These are phyloP conservation scores for Kodamaea sp. DNA, from an alignment of 1,139 yeast species.

Conservation along the genomic window DNA sequence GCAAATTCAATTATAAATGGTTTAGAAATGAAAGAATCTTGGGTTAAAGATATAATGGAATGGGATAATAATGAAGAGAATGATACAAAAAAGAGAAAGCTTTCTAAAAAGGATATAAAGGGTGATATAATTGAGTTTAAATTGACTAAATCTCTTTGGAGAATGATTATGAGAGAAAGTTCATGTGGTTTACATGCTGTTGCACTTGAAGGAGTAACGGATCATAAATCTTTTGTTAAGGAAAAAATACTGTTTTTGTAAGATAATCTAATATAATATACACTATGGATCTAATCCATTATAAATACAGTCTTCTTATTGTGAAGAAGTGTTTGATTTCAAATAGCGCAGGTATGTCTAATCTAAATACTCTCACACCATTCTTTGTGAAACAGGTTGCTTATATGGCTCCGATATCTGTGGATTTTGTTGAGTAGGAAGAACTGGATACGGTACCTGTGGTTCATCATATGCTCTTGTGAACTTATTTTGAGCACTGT, in stretches of 20 bases:
- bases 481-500: too few species aligned
- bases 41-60: constrained; percentile 32
- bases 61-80: constrained; percentile 6
- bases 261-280: background rate
- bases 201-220: constrained; percentile 30
- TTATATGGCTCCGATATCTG: too few species aligned
- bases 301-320: too few species aligned
- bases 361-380: too few species aligned
- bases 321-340: too few species aligned
- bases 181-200: constrained; percentile 29
- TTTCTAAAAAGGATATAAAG: constrained; percentile 8
- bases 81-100: constrained; percentile 15
- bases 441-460: background rate
- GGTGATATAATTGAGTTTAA: constrained; percentile 39
- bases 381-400: too few species aligned
- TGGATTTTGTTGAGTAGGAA: background rate
- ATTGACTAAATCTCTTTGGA: constrained; percentile 34
- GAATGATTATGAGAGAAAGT: constrained; percentile 24
- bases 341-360: too few species aligned
- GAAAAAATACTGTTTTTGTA: constrained; percentile 21
- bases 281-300: too few species aligned
- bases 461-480: background rate
- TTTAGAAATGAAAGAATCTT: constrained; percentile 30
- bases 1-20: constrained; percentile 36
- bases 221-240: constrained; percentile 19